Percentiles rank a stretch among this genome's conserved stretches.
phyloP scores from a whole-genome alignment of 202 grass and related monocot genomes.

The Hordeum pubiflorum region DNA sequence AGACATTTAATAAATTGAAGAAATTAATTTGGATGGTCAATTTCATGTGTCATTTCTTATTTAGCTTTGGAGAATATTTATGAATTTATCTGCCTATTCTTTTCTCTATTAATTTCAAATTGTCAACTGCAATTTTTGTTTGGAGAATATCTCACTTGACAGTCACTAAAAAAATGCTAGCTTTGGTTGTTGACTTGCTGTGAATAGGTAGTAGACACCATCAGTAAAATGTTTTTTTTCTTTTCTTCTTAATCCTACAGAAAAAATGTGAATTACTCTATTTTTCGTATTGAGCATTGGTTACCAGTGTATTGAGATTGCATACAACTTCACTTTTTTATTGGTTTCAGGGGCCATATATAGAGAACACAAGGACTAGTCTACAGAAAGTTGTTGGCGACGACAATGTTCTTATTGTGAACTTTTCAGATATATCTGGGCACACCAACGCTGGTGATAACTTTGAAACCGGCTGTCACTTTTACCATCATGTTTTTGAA shows the following conservation, averaged over 20 bases:
- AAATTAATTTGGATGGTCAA: background rate
- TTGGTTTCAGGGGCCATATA: slow-evolving; percentile 58
- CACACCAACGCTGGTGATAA: background rate
- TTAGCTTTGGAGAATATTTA: background rate
- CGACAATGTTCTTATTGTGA: slow-evolving; percentile 71
- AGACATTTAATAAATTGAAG: background rate
- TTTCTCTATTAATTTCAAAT: background rate
- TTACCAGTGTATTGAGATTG: background rate
- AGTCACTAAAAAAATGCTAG: background rate
- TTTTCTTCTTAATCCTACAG: background rate
- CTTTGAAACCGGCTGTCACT: slow-evolving; percentile 8
- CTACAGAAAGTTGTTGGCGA: slow-evolving; percentile 64
- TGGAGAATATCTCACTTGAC: background rate
- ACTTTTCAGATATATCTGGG: slow-evolving; percentile 42
- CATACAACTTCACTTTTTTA: background rate
- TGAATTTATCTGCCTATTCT: background rate
- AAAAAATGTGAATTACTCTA: background rate
- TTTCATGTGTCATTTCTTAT: background rate
- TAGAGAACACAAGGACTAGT: slow-evolving; percentile 51
- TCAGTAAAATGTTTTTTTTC: background rate
- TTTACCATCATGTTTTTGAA: slow-evolving; percentile 41
- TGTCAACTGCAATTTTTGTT: background rate
- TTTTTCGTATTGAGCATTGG: background rate
- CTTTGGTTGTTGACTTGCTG: background rate
- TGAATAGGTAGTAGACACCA: background rate